Conservation (phyloP, 805 yeast species). For the Kodamaea laetipori region DNA sequence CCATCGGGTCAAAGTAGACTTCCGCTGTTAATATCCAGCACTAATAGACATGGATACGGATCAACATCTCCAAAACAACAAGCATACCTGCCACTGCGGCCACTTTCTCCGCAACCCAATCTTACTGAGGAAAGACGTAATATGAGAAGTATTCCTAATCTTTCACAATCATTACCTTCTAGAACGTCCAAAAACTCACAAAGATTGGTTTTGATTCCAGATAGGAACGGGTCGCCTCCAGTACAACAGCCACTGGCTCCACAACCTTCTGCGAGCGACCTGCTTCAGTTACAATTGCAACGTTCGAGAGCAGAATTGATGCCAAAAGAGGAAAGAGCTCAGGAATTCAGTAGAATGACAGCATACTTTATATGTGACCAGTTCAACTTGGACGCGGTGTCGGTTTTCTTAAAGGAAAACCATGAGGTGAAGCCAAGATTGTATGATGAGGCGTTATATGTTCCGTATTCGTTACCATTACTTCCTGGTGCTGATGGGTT, state of each 20-base stretch:
- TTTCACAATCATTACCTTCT: slow-evolving; percentile 58
- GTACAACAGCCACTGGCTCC: slow-evolving; percentile 8
- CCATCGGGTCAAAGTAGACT: slow-evolving; percentile 73
- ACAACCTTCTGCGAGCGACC: slow-evolving; percentile 15
- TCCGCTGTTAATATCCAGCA: slow-evolving; percentile 31
- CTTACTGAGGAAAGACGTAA: slow-evolving; percentile 24
- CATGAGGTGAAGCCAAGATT: slow-evolving; percentile 86
- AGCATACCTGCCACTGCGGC: background rate
- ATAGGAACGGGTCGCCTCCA: slow-evolving; percentile 29
- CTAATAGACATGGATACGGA: slow-evolving; percentile 11
- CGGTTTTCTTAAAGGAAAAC: slow-evolving; percentile 61
- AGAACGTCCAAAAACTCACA: slow-evolving; percentile 87
- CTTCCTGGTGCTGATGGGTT: slow-evolving; percentile 82
- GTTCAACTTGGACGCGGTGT: slow-evolving; percentile 63
- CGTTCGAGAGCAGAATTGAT: slow-evolving; percentile 56
- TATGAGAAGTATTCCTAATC: slow-evolving; percentile 53
- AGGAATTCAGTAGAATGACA: slow-evolving; percentile 78
- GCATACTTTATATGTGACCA: slow-evolving; percentile 90
- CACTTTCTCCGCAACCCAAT: slow-evolving; percentile 12
- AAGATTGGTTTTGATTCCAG: slow-evolving; percentile 85
- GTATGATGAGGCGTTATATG: slow-evolving; percentile 92
- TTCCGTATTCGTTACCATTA: slow-evolving; percentile 84
- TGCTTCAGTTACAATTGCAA: slow-evolving; percentile 34
- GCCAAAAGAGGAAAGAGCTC: slow-evolving; percentile 60
- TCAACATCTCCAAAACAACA: slow-evolving; percentile 3